Evolutionary conservation across 768 basidiomycete genomes (phyloP).

Genomic region (Phylloporus sp.): DNA sequence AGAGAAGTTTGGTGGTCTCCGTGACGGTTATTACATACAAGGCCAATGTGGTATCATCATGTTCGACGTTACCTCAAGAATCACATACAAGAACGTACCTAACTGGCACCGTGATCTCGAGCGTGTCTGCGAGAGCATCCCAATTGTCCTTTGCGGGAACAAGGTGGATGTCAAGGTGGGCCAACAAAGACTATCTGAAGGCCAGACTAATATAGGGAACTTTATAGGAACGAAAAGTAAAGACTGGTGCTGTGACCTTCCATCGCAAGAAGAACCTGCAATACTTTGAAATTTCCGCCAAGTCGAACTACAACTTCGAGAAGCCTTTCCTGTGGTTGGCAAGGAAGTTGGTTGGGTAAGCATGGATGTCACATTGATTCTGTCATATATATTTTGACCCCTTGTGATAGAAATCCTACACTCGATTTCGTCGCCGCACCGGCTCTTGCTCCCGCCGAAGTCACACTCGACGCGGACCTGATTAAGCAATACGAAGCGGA

Average conservation of each 20-base stretch:
- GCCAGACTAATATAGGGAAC: constrained; percentile 6
- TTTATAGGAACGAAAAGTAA: constrained; percentile 97
- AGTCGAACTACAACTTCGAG: constrained; percentile 99
- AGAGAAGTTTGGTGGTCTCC: constrained; percentile 99
- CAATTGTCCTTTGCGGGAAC: constrained; percentile 98
- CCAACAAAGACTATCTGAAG: constrained; percentile 1
- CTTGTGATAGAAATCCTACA: constrained; percentile 57
- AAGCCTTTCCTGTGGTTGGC: constrained; percentile 99
- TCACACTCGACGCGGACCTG: constrained; percentile 71
- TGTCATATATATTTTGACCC: neutral
- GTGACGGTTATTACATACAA: constrained; percentile 95
- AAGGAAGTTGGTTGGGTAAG: constrained; percentile 94
- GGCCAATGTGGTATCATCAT: constrained; percentile 99
- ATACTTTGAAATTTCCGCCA: constrained; percentile 99
- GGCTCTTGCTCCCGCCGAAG: constrained; percentile 92
- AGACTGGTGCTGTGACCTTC: constrained; percentile 98
- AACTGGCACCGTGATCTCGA: constrained; percentile 99
- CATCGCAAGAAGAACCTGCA: constrained; percentile 99
- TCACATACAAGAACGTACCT: constrained; percentile 99
- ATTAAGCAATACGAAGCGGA: constrained; percentile 80
- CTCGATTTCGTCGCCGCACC: constrained; percentile 98
- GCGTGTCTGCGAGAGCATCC: constrained; percentile 99
- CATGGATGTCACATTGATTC: constrained; percentile 6
- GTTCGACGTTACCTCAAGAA: constrained; percentile 99
- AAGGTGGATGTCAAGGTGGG: constrained; percentile 98